Base-by-base conservation (phyloP, 371 early-diverging fungal genomes). In the Saksenaea vasiformis region DNA sequence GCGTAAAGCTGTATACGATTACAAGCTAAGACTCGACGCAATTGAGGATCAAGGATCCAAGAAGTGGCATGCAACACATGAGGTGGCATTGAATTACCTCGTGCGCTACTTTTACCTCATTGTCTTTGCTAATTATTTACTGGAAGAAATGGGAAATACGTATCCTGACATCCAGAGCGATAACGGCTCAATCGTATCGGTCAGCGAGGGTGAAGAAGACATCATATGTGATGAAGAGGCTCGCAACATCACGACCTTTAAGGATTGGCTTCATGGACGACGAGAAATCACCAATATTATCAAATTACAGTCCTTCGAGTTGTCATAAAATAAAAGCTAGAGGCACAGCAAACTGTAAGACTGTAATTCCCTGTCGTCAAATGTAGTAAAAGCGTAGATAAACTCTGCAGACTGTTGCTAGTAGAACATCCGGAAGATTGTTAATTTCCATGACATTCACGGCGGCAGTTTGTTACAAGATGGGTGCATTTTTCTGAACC, bases 31-130 rank as follows among this genome's bases (percentile, higher is more conserved):
- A 8, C 59, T 88, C 38, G 84, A 84, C 54, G 80, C 81, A 2
- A 74, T 85, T 54, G 79, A 84, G 47, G 77, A 77, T 37, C 64
- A 62, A 14, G 67, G 71, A 1, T 74, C 80, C 17, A 73, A 70
- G 57, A 88, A 88, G 74, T 85, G 79, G 70, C 64, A 60, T 17
- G 65, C 66, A 3, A 62, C 81, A 43, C 66, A 70, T 11, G 77
- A 83, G 19, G 84, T 82, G 8, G 87, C 79, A 5, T 44, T 80
- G 27, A 89, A 89, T 62, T 86, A 90, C 58, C 77, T 91, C 1
- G 79, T 89, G 19, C 86, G 91, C 9, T 91, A 91, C 68, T 88
- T 89, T 57, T 91, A 85, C 64, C 71, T 91, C 54, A 86, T 91
- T 44, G 82, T 80, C 0, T 91, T 91, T 81, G 87, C 89, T n/a